Base-by-base conservation (phyloP, 306 rosid genomes). In the Albizia julibrissin region DNA sequence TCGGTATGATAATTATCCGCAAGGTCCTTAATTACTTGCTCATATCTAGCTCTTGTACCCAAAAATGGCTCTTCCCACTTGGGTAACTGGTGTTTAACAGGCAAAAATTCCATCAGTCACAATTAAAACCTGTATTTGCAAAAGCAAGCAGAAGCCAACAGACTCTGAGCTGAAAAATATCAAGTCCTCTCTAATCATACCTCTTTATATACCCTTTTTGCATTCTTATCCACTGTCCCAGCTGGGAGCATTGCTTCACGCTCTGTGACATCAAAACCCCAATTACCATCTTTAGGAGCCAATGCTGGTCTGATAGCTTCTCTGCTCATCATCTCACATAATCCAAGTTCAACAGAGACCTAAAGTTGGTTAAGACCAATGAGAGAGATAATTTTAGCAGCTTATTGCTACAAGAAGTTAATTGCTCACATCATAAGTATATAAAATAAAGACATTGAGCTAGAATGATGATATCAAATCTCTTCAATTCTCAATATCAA, bases 281-380 rank as follows among this genome's bases (percentile, higher is more conserved):
- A 93, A 34, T 92, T 82, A 52, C 91, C 91, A 78, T 95, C 93
- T 80, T 86, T 87, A 3, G 99, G 99, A 77, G 85, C 86, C 42
- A 84, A 72, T 0, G 80, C 81, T 22, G 76, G 79, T 13, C 79
- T 89, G 71, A 95, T 93, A 2, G 97, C 99, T 56, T 5, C 85
- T 6, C 10, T 82, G 89, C 83, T 91, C 76, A 95, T 86, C 97
- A 93, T 89, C 87, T 92, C 99, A 77, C 98, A 92, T 43, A 95
- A 81, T 13, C 99, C 99, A 82, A 85, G 87, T 86, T 95, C 99
- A 59, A 95, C 90, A 77, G 97, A 86, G 54, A 85, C 92, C 98
- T 91, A 85, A 79, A 90, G 42, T 82, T 72, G 69, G 22, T 43
- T 39, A 33, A 34, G 34, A 56, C 58, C 66, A 14, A 16, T 3